Evolutionary conservation across 108 stramenopile species (phyloP), one percentile per base, ranked within the genome.

Genomic region (Licmophora abbreviata): DNA sequence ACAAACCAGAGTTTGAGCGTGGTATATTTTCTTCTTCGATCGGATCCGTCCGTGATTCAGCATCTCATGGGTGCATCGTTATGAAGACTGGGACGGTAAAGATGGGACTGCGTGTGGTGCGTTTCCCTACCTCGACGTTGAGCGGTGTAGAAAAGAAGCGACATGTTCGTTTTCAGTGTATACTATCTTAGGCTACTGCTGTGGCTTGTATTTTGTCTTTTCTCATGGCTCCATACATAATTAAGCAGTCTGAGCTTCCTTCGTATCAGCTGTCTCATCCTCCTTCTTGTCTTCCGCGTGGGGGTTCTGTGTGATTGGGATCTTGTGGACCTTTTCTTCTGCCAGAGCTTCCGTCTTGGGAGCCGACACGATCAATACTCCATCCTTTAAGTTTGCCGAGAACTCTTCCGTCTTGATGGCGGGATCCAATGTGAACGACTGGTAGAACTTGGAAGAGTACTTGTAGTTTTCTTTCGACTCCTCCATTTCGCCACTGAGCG

Each of bases 361-460:
- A 33, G 83, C 83, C 11, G 69, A 50, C 30, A 85, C 62, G 26
- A 63, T 50, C 42, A 85, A 32, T 0, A 77, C 63, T 17, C 83
- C 83, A 48, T 73, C 44, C 24, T 70, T 59, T 23, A 85, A 58
- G 56, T 63, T 69, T 26, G 83, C 83, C 15, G 64, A 52, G 28
- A 85, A 48, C 24, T 71, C 58, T 4, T 65, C 60, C 48, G 74
- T 56, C 51, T 79, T 74, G 31, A 85, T 61, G 21, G 59, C 50
- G 0, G 68, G 66, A 44, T 85, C 83, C 31, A 73, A 35, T 7
- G 64, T 73, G 49, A 84, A 84, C 15, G 61, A 68, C 44, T 79
- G 63, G 25, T 59, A 41, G 44, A 85, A 77, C 29, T 58, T 56
- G 20, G 51, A 63, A 10, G 53, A 28, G 33, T 51, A 62, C 5